A percentile compares a stretch with the other conserved stretches of the same genome.
These are phyloP conservation scores for Amanita rubescens DNA, from an alignment of 768 basidiomycete genomes.

Conservation along the genomic window DNA sequence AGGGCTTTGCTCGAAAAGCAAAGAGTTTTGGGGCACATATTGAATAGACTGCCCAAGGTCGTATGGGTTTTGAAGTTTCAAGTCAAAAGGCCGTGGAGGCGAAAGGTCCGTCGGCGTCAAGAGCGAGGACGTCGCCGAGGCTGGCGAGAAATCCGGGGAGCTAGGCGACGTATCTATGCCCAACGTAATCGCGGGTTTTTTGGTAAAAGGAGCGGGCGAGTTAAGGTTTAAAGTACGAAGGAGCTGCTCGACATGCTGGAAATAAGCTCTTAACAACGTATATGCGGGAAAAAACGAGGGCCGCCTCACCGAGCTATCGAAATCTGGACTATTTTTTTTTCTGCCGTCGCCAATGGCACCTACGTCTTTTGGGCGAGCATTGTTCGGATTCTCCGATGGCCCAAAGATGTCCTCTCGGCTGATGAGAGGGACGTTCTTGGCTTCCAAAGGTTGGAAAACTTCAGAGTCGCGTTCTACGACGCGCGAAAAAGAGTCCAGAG, in stretches of 20 bases:
- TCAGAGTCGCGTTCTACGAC: slow-evolving; percentile 36
- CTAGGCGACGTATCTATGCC: slow-evolving; percentile 39
- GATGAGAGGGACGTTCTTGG: slow-evolving; percentile 22
- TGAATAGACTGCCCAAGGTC: slow-evolving; percentile 37
- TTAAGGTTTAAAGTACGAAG: slow-evolving; percentile 73
- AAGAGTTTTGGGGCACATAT: slow-evolving; percentile 38
- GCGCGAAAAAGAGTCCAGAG: slow-evolving; percentile 55
- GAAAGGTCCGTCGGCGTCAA: slow-evolving; percentile 72
- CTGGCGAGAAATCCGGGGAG: slow-evolving; percentile 68
- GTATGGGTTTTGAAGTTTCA: slow-evolving; percentile 46
- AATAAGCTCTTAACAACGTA: slow-evolving; percentile 14
- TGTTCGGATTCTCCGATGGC: slow-evolving; percentile 26
- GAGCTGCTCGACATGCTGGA: slow-evolving; percentile 74
- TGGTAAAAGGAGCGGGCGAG: slow-evolving; percentile 53
- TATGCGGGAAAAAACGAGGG: slow-evolving; percentile 13
- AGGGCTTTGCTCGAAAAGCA: slow-evolving; percentile 30
- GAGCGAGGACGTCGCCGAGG: slow-evolving; percentile 62
- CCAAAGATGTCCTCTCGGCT: slow-evolving; percentile 64
- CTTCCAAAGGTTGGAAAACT: slow-evolving; percentile 18
- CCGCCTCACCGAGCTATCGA: slow-evolving; percentile 44
- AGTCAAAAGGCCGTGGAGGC: slow-evolving; percentile 54
- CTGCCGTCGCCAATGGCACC: slow-evolving; percentile 80
- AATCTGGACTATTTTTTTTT: slow-evolving; percentile 51
- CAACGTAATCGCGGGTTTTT: slow-evolving; percentile 36
- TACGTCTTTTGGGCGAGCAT: slow-evolving; percentile 37